A percentile compares a stretch with the other conserved stretches of the same genome.
Conservation (phyloP, 2,329 filamentous ascomycete genomes). For the Trichoderma semiorbis region DNA sequence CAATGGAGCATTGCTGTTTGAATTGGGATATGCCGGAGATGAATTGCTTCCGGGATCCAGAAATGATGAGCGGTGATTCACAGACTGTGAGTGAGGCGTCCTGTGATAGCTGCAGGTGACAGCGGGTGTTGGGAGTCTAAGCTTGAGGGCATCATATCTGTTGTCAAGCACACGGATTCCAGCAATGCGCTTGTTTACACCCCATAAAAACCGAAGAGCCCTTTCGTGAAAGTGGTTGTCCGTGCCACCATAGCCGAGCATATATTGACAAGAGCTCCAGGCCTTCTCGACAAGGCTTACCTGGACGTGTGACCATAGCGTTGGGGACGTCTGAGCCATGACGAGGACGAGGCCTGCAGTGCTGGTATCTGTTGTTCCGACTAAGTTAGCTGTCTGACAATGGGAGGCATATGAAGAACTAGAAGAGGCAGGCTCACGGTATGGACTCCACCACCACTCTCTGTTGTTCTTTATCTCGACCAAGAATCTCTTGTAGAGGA, state of each 20-base stretch:
- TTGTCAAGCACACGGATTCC: not conserved
- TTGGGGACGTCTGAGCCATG: constrained; percentile 15
- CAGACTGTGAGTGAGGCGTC: not conserved
- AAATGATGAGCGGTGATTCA: not conserved
- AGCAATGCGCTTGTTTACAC: not conserved
- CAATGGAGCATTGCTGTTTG: not conserved
- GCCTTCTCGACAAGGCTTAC: constrained; percentile 8
- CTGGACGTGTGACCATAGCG: constrained; percentile 1
- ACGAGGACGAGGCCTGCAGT: constrained; percentile 23
- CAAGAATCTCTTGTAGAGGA: constrained; percentile 23
- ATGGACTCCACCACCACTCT: constrained; percentile 34
- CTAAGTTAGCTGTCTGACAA: not conserved
- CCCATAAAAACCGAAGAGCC: constrained; percentile 13
- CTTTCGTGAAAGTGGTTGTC: not conserved
- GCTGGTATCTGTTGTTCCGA: constrained; percentile 18
- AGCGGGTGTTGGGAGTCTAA: not conserved
- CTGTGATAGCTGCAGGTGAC: not conserved
- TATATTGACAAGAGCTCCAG: not conserved
- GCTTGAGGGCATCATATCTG: not conserved
- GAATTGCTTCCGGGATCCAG: not conserved
- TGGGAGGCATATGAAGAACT: not conserved
- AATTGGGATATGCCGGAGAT: not conserved
- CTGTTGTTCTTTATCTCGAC: constrained; percentile 26
- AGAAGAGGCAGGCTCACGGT: not conserved
- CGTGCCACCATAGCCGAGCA: constrained; percentile 6